phyloP scores from a whole-genome alignment of 495 filamentous ascomycete species.

The Terfezia boudieri region DNA sequence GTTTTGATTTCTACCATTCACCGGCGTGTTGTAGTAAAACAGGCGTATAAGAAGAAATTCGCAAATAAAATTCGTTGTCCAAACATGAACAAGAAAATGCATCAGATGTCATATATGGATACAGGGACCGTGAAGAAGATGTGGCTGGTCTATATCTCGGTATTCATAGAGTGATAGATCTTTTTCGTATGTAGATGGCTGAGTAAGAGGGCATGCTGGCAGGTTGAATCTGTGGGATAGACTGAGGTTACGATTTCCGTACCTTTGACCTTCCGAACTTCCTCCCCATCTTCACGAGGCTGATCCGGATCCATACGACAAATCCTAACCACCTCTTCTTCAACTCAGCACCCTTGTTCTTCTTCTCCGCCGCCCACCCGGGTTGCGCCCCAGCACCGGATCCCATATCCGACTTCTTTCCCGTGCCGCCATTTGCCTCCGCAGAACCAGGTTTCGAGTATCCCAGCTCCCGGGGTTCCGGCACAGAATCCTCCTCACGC shows the following conservation, averaged over 20 bases:
- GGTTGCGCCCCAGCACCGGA: neutral
- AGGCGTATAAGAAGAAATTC: no score
- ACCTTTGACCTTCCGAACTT: conserved; percentile 10
- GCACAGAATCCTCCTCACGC: neutral
- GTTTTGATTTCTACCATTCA: no score
- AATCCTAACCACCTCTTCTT: conserved; percentile 18
- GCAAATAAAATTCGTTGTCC: no score
- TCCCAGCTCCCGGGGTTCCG: neutral
- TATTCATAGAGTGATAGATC: no score
- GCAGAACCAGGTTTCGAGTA: neutral
- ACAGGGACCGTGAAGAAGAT: no score
- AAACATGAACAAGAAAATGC: no score
- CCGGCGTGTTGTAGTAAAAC: no score
- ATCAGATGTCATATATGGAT: no score
- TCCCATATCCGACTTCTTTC: neutral
- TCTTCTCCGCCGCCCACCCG: neutral
- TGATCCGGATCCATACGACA: conserved; percentile 19
- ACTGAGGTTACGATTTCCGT: neutral
- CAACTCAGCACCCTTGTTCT: conserved; percentile 5
- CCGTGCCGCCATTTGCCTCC: neutral
- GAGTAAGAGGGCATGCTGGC: neutral
- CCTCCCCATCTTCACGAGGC: conserved; percentile 16
- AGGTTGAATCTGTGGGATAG: neutral
- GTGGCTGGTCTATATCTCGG: no score
- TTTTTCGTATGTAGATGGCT: no score